These are phyloP conservation scores for Coprinellus micaceus DNA, from an alignment of 768 basidiomycete species.

Conservation along the genomic window DNA sequence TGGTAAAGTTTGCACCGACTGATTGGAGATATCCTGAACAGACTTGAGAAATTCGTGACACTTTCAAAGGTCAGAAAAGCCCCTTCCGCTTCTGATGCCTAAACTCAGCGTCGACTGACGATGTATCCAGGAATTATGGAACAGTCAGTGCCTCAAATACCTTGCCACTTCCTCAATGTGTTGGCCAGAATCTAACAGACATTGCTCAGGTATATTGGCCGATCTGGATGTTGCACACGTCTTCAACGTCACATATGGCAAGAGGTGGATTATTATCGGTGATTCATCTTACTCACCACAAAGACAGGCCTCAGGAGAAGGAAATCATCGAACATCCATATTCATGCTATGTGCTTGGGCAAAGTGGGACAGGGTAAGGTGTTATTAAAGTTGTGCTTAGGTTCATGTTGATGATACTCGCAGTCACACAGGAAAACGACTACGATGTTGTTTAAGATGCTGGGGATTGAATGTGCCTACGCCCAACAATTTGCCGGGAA, in stretches of 20 bases:
- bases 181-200: too few relatives aligned
- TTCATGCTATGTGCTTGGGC: slow-evolving; percentile 9
- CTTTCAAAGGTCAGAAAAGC: slow-evolving; percentile 39
- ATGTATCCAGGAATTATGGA: slow-evolving; percentile 19
- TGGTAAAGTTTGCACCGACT: slow-evolving; percentile 10
- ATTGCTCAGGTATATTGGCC: slow-evolving; percentile 1
- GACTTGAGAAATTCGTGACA: slow-evolving; percentile 44
- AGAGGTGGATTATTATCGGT: too few relatives aligned
- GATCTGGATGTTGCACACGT: slow-evolving; percentile 10
- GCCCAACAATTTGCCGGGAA: neutral
- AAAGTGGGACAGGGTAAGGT: slow-evolving; percentile 9
- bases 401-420: too few relatives aligned
- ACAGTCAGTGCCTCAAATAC: slow-evolving; percentile 18
- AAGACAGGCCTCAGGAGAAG: slow-evolving; percentile 6
- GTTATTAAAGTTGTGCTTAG: neutral
- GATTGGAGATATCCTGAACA: slow-evolving; percentile 46
- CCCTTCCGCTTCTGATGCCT: too few relatives aligned
- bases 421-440: slow-evolving; percentile 10
- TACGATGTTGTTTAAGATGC: slow-evolving; percentile 11
- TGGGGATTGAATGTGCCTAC: slow-evolving; percentile 3
- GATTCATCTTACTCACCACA: neutral
- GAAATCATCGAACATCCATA: slow-evolving; percentile 9
- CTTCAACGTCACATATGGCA: slow-evolving; percentile 7
- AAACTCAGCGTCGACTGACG: neutral
- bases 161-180: too few relatives aligned